A percentile compares a stretch with the other conserved stretches of the same genome.
Evolutionary conservation across 257 asterid species (phyloP).

Genomic region (Solanum habrochaites): DNA sequence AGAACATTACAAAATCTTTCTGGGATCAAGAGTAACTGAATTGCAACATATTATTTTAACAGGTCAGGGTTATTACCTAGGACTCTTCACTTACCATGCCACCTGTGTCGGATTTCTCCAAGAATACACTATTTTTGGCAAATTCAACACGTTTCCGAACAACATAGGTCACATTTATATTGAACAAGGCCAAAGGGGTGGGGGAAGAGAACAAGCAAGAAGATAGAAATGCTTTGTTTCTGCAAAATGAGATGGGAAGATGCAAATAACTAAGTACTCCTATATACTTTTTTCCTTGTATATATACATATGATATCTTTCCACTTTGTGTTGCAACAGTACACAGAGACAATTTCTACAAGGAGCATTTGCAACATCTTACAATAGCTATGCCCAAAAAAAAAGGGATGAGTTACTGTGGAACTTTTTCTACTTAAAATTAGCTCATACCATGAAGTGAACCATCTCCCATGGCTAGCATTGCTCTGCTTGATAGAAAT

Average conservation of each 20-base stretch:
- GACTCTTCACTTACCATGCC: neutral
- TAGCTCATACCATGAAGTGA: slow-evolving; percentile 16
- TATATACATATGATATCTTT: neutral
- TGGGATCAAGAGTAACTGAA: neutral
- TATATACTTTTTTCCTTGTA: neutral
- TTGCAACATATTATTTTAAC: neutral
- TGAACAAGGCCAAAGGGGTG: neutral
- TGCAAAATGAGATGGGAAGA: neutral
- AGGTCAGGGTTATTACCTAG: too few species aligned
- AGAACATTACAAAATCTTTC: neutral
- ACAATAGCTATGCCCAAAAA: neutral
- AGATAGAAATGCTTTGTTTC: neutral
- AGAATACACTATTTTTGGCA: too few species aligned
- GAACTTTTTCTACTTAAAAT: neutral
- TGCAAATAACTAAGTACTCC: neutral
- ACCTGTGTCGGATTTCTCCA: too few species aligned
- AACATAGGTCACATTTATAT: neutral
- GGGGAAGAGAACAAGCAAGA: neutral
- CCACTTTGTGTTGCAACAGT: neutral
- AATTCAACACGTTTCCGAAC: too few species aligned
- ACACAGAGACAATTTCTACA: neutral
- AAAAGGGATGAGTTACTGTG: neutral
- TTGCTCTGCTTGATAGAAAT: slow-evolving; percentile 39
- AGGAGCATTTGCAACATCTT: neutral
- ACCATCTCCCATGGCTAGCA: slow-evolving; percentile 44